A percentile compares a stretch with the other conserved stretches of the same genome.
These are phyloP conservation scores for Colletotrichum incanum DNA, from an alignment of 2,329 filamentous ascomycete genomes.

Conservation along the genomic window DNA sequence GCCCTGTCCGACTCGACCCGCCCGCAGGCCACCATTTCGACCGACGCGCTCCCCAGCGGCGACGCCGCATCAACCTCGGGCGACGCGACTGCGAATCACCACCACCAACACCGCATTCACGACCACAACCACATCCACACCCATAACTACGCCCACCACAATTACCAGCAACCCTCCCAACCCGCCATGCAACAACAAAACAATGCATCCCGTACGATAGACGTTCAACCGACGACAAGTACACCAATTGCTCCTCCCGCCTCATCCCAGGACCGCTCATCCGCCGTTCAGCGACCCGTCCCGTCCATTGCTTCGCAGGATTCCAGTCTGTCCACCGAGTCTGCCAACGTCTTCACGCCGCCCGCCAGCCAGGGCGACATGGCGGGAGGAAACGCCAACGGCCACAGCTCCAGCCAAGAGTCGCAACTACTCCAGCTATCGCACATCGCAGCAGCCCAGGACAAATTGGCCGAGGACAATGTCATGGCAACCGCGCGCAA, in stretches of 20 bases:
- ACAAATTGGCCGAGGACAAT: conserved; percentile 61
- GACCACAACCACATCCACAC: background rate
- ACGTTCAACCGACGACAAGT: conserved; percentile 44
- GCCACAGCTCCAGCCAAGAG: conserved; percentile 65
- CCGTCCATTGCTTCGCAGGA: conserved; percentile 49
- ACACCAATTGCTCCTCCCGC: conserved; percentile 46
- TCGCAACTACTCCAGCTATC: conserved; percentile 73
- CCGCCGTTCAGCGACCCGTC: conserved; percentile 41
- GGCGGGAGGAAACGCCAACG: conserved; percentile 50
- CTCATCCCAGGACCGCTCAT: conserved; percentile 36
- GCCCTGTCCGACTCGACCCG: conserved; percentile 12
- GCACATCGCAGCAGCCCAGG: conserved; percentile 69
- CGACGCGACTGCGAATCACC: conserved; percentile 43
- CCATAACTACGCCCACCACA: conserved; percentile 7
- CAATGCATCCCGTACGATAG: conserved; percentile 31
- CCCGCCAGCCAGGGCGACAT: conserved; percentile 47
- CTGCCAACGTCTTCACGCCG: conserved; percentile 50
- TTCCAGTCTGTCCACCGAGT: conserved; percentile 48
- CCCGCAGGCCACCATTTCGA: background rate
- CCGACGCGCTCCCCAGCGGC: conserved; percentile 30
- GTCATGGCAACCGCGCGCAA: conserved; percentile 69
- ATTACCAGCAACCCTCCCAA: background rate
- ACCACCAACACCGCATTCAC: conserved; percentile 14
- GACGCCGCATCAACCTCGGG: conserved; percentile 29
- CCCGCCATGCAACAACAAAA: background rate